These are phyloP conservation scores for Ceratocystis ficicola DNA, from an alignment of 2,329 filamentous ascomycete species.

Conservation along the genomic window DNA sequence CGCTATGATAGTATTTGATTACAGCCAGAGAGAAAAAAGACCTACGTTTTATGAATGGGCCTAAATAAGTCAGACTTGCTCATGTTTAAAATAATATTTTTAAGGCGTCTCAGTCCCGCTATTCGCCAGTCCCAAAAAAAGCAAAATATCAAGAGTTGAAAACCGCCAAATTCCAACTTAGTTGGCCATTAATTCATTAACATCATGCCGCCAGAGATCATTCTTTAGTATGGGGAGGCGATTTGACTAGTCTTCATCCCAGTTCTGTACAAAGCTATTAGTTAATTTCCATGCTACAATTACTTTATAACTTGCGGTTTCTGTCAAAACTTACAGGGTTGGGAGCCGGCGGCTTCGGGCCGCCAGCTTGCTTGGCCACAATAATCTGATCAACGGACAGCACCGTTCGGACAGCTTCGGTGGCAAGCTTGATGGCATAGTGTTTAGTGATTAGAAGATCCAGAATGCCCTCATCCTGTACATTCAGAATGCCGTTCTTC, in stretches of 20 bases:
- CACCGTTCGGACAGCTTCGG: slow-evolving; percentile 85
- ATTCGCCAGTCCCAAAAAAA: slow-evolving; percentile 7
- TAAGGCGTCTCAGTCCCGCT: slow-evolving; percentile 17
- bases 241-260: slow-evolving; percentile 46
- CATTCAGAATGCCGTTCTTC: slow-evolving; percentile 68
- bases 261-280: slow-evolving; percentile 35
- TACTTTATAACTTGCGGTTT: neutral
- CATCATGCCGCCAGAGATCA: slow-evolving; percentile 20
- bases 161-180: slow-evolving; percentile 14
- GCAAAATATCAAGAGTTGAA: slow-evolving; percentile 4
- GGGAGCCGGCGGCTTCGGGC: slow-evolving; percentile 89
- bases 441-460: slow-evolving; percentile 85
- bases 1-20: slow-evolving; percentile 21
- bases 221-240: neutral
- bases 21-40: slow-evolving; percentile 12
- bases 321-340: slow-evolving; percentile 55
- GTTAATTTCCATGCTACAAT: slow-evolving; percentile 26
- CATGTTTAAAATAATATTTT: slow-evolving; percentile 17
- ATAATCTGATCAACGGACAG: slow-evolving; percentile 98
- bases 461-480: slow-evolving; percentile 76
- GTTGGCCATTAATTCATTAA: slow-evolving; percentile 23
- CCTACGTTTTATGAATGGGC: slow-evolving; percentile 12
- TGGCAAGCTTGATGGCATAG: slow-evolving; percentile 95
- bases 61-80: slow-evolving; percentile 13
- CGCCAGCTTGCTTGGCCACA: slow-evolving; percentile 90